Evolutionary conservation across 192 early-diverging fungal species (phyloP), one percentile per base, ranked within the genome.

Genomic region (Funneliformis mosseae): DNA sequence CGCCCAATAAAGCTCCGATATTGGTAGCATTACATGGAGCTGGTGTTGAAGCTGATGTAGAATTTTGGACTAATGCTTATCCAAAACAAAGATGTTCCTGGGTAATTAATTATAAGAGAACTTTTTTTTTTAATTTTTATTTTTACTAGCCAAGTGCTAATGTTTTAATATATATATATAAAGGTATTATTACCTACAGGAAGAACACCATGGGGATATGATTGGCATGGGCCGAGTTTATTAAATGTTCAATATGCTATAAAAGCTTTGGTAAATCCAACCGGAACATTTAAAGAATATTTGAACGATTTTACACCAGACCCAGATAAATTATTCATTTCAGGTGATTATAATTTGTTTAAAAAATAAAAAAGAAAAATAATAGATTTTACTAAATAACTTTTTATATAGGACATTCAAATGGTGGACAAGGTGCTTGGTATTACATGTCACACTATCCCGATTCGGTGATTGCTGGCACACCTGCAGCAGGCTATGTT

Each of bases 381-480:
- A 8, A 23, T 27, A 25, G 8, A 12, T 41, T 7, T 79, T 10
- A 42, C 41, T 8, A 14, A 2, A 38, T 39, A 48, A 46, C 48
- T 12, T 5, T n/a, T 38, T 21, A 78, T 46, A 60, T 74, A 85
- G 92, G 93, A 10, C 94, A 95, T 76, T 92, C 90, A 74, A 95
- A 95, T 73, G 94, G 94, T 1, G 94, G 93, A 5, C 94, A 95
- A 82, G 94, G 94, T 38, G 90, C 93, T 25, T 95, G 93, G 94
- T 92, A 89, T 85, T 74, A 92, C 69, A 81, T 82, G 1, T 88
- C 88, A 3, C 94, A 95, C 81, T 92, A 88, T 84, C 94, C 94
- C 4, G 94, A 95, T 76, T 79, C 69, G n/a, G 90, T 89, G 10
- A 82, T 95, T 27, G 93, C 92, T 68, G 89, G 91, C 3, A 82